A percentile compares a stretch with the other conserved stretches of the same genome.
Evolutionary conservation across 2,329 filamentous ascomycete genomes (phyloP).

Genomic region (Aspergillus fischeri): DNA sequence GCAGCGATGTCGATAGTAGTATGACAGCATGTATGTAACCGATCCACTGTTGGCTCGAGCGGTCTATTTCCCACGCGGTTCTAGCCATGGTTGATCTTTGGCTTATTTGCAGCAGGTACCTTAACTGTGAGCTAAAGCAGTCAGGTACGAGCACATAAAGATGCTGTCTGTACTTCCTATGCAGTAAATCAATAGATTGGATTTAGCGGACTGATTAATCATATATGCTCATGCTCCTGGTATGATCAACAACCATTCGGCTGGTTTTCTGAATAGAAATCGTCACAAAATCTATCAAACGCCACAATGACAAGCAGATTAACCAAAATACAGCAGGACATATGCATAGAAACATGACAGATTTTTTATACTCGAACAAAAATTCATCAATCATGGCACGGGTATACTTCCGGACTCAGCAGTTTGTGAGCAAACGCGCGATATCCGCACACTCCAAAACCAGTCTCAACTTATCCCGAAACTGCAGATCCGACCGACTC

Average conservation of each 20-base stretch:
- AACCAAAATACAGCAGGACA: neutral
- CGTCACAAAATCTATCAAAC: neutral
- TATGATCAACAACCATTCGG: neutral
- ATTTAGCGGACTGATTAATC: neutral
- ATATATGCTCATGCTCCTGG: neutral
- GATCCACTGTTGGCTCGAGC: neutral
- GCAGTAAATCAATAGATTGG: neutral
- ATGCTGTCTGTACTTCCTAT: neutral
- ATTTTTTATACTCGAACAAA: neutral
- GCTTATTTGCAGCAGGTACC: neutral
- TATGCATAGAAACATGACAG: neutral
- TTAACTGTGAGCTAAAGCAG: neutral
- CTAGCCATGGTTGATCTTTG: neutral
- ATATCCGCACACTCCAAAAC: neutral
- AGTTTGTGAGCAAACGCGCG: neutral
- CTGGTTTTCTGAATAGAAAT: neutral
- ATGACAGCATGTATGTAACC: neutral
- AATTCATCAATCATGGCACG: neutral
- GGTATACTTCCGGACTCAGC: neutral
- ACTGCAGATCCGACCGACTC: constrained; percentile 16
- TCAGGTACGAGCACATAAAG: neutral
- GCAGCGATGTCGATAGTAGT: neutral
- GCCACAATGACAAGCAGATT: neutral
- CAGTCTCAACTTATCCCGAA: constrained; percentile 9
- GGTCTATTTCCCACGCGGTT: neutral